These are phyloP conservation scores for Crithidia bombi DNA, from an alignment of 208 protist species.

Conservation along the genomic window DNA sequence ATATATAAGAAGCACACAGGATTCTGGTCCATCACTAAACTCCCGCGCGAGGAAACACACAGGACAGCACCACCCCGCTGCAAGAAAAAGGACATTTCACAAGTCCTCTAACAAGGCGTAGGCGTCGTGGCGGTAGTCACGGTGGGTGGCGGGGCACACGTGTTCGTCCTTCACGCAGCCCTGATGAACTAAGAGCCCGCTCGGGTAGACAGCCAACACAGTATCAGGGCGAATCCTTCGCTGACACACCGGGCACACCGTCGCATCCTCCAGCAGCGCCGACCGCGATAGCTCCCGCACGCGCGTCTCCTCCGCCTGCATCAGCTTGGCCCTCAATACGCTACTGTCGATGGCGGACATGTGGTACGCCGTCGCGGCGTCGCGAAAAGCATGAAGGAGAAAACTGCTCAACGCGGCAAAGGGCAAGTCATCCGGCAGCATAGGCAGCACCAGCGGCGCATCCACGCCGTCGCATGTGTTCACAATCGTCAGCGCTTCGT, in stretches of 20 bases:
- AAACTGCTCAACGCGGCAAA: slow-evolving; percentile 47
- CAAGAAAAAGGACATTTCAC: background rate
- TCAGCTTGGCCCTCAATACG: slow-evolving; percentile 36
- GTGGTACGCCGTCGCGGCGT: slow-evolving; percentile 35
- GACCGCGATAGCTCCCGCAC: slow-evolving; percentile 30
- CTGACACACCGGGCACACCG: slow-evolving; percentile 63
- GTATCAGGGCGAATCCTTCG: slow-evolving; percentile 59
- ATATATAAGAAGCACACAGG: too few relatives aligned
- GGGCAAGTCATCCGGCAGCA: slow-evolving; percentile 67
- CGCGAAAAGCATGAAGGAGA: slow-evolving; percentile 53
- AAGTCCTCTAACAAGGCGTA: slow-evolving; percentile 33
- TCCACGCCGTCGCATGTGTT: slow-evolving; percentile 52
- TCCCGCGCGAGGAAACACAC: background rate
- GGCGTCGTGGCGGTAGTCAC: slow-evolving; percentile 40
- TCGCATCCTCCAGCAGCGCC: slow-evolving; percentile 33
- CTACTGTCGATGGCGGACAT: slow-evolving; percentile 39
- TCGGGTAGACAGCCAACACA: slow-evolving; percentile 70
- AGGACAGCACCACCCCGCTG: background rate
- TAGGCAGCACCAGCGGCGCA: slow-evolving; percentile 48
- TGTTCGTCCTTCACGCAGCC: slow-evolving; percentile 58
- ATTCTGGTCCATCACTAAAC: background rate
- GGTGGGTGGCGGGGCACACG: slow-evolving; percentile 48
- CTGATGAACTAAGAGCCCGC: slow-evolving; percentile 69
- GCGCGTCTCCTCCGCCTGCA: slow-evolving; percentile 27
- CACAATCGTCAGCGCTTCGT: slow-evolving; percentile 53